Base-by-base conservation (phyloP, 352 stramenopile species). In the Pythium chondricola region DNA sequence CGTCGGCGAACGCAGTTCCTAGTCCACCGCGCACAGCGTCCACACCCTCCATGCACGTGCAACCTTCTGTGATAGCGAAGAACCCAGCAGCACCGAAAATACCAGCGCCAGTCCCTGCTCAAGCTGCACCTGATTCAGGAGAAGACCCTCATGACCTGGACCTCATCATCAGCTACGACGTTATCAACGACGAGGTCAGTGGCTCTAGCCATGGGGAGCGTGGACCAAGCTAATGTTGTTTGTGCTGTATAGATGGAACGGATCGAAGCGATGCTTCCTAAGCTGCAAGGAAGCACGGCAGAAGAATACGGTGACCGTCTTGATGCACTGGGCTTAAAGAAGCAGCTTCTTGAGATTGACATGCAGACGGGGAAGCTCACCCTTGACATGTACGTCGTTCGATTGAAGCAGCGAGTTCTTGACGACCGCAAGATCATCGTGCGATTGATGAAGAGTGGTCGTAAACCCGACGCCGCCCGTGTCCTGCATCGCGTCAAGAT, bases 111-210 rank as follows among this genome's bases (percentile, higher is more conserved):
- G 14, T 25, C 11, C 29, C 30, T 30, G 14, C 35, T 45, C 20
- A 7, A 21, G 29, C 21, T n/a, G 22, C 17, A 22, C n/a, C 52
- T 6, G 59, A 63, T 7, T 60, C 47, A 11, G 14, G 49, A 6
- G 66, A 73, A 11, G 67, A 92, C 37, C 71, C 76, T 5, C 78
- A 88, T 32, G 54, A 81, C 55, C 43, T 85, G 10, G 78, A 90
- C 56, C 29, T 86, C 36, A 87, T 92, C 44, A 46, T 88, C 42
- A 92, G 81, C 63, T 92, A 92, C 63, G 81, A 92, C 46, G 78
- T 92, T 46, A 87, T 92, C 16, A 86, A 81, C 32, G 75, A 92
- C 65, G 81, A 92, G 73, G 80, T 91, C 48, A 45, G 39, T 32
- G 16, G n/a, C 10, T 1, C 24, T 22, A 37, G 21, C 25, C 9